Conservation (phyloP, 257 asterid genomes). For the Solanum rostratum region DNA sequence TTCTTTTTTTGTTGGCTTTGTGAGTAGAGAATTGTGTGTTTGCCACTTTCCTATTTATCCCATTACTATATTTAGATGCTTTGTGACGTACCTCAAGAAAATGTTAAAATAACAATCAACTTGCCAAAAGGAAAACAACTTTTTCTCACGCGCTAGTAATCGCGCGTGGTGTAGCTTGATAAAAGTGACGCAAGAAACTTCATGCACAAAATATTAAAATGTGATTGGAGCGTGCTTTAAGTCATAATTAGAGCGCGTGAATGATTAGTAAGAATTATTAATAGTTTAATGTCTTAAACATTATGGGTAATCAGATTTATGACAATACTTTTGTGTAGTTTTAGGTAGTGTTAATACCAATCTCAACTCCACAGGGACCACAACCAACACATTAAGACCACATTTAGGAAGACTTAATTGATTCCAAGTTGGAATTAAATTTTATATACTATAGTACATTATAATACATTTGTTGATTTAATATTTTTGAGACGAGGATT, state of each 20-base stretch:
- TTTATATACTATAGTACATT: background rate
- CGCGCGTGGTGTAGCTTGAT: background rate
- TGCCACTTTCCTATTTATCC: background rate
- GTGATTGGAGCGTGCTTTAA: background rate
- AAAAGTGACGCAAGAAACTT: background rate
- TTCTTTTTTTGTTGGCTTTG: background rate
- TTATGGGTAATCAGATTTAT: background rate
- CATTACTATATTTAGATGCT: background rate
- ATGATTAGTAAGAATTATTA: background rate
- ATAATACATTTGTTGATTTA: too few species aligned
- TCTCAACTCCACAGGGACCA: background rate
- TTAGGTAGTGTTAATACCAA: background rate
- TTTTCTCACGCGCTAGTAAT: background rate
- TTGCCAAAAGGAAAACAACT: background rate
- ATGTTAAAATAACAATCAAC: background rate
- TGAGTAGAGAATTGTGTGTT: background rate
- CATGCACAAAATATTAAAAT: background rate
- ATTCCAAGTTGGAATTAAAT: background rate
- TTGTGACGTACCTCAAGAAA: background rate
- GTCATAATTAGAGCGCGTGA: background rate
- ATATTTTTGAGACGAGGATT: too few species aligned
- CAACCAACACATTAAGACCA: background rate
- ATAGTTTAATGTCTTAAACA: background rate
- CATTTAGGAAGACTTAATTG: background rate
- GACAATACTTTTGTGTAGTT: background rate